Evolutionary conservation across 257 asterid genomes (phyloP).

Genomic region (Solanum clarkiae): DNA sequence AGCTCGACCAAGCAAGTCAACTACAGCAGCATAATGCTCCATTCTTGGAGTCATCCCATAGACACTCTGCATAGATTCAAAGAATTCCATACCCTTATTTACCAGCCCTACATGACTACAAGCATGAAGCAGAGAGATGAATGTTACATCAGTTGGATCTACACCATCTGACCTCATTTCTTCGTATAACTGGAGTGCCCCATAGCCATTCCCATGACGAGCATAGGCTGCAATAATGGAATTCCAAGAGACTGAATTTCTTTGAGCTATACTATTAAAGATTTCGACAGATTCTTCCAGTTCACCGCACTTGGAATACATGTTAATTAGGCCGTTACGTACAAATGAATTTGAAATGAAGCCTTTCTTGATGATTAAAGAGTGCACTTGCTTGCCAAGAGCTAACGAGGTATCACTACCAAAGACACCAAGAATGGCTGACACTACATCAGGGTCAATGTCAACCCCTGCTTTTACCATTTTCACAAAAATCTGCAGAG

Average conservation of each 20-base stretch:
- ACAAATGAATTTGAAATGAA: constrained; percentile 38
- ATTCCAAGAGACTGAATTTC: constrained; percentile 77
- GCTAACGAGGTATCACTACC: constrained; percentile 36
- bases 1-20: constrained; percentile 86
- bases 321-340: constrained; percentile 64
- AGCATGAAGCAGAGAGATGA: constrained; percentile 73
- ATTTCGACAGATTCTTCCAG: constrained; percentile 45
- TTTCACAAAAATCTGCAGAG: constrained; percentile 47
- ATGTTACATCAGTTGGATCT: constrained; percentile 61
- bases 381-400: constrained; percentile 72
- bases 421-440: constrained; percentile 64
- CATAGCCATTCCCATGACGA: constrained; percentile 59
- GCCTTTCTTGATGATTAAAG: constrained; percentile 52
- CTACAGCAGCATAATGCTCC: constrained; percentile 77
- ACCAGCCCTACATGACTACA: constrained; percentile 71
- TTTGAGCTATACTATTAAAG: constrained; percentile 29
- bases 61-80: constrained; percentile 41
- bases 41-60: constrained; percentile 47
- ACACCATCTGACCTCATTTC: constrained; percentile 39
- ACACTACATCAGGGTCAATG: constrained; percentile 49
- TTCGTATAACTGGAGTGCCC: constrained; percentile 38
- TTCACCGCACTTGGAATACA: constrained; percentile 77
- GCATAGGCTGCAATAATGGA: constrained; percentile 80
- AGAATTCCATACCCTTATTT: constrained; percentile 55
- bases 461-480: constrained; percentile 41